A percentile compares a stretch with the other conserved stretches of the same genome.
phyloP scores from a whole-genome alignment of 345 rosid genomes.

The Sonneratia alba region DNA sequence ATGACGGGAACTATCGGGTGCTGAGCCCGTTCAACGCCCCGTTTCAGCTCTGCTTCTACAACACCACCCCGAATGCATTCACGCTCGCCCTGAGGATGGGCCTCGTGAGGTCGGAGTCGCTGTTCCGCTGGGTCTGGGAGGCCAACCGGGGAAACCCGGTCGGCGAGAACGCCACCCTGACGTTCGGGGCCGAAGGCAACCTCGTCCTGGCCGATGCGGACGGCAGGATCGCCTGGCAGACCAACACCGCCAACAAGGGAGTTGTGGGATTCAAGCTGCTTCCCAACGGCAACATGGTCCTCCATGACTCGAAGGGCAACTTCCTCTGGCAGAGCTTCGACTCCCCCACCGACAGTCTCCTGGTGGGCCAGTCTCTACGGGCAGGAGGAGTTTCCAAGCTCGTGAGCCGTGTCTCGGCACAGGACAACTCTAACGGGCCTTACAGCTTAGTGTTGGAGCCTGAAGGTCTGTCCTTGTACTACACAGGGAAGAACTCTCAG shows the following conservation, averaged over 20 bases:
- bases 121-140: conserved; percentile 53
- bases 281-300: conserved; percentile 47
- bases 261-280: conserved; percentile 38
- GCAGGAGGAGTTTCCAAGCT: conserved; percentile 21
- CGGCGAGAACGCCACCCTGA: conserved; percentile 34
- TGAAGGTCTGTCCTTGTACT: conserved; percentile 23
- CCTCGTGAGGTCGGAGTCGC: conserved; percentile 28
- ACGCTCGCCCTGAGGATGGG: conserved; percentile 46
- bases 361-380: conserved; percentile 36
- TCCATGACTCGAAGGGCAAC: conserved; percentile 30
- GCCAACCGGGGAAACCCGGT: conserved; percentile 49
- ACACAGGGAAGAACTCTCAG: conserved; percentile 23
- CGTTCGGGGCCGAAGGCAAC: conserved; percentile 33
- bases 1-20: conserved; percentile 17
- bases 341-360: conserved; percentile 39
- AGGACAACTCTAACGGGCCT: conserved; percentile 20
- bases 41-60: conserved; percentile 41
- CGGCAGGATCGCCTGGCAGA: conserved; percentile 51
- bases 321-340: conserved; percentile 56
- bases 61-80: conserved; percentile 42
- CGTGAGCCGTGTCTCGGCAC: conserved; percentile 28
- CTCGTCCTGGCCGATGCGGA: conserved; percentile 40
- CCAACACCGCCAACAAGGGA: conserved; percentile 42
- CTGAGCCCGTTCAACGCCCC: conserved; percentile 11
- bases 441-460: conserved; percentile 35